These are phyloP conservation scores for Aureobasidium sp. DNA, from an alignment of 2,329 filamentous ascomycete species.

Conservation along the genomic window DNA sequence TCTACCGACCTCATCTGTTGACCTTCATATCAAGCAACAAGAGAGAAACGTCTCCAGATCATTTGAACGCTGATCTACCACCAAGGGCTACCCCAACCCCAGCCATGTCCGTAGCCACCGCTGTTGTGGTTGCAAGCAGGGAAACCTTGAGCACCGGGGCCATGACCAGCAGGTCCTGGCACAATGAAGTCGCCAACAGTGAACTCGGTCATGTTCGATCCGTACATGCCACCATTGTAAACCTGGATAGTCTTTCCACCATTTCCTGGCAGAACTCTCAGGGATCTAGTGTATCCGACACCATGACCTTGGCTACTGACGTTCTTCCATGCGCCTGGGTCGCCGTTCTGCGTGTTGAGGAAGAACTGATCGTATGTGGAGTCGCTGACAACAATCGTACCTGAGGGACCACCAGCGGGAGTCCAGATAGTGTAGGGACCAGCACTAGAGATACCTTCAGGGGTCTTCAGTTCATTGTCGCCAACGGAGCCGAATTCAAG, in stretches of 20 bases:
- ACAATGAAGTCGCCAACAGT: constrained; percentile 3
- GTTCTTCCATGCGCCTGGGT: constrained; percentile 37
- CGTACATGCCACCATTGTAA: constrained; percentile 6
- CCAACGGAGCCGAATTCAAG: constrained; percentile 36
- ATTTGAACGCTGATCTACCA: neutral
- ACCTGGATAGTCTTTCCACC: constrained; percentile 4
- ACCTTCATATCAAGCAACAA: neutral
- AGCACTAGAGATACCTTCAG: constrained; percentile 36
- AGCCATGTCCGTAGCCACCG: constrained; percentile 2
- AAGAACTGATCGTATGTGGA: constrained; percentile 35
- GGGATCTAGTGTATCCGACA: constrained; percentile 37
- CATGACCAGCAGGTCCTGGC: neutral
- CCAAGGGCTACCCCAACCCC: constrained; percentile 6
- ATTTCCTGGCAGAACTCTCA: constrained; percentile 35
- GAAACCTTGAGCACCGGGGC: constrained; percentile 1
- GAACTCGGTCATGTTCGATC: neutral
- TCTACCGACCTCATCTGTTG: neutral
- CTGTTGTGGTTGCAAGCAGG: constrained; percentile 6
- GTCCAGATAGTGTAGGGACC: constrained; percentile 47
- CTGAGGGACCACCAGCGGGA: constrained; percentile 36
- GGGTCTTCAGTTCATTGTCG: constrained; percentile 34
- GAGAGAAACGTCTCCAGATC: neutral
- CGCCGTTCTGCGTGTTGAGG: constrained; percentile 38
- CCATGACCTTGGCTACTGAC: constrained; percentile 30
- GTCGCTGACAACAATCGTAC: constrained; percentile 41